These are phyloP conservation scores for Hypoxylon cercidicola DNA, from an alignment of 495 filamentous ascomycete genomes.

Conservation along the genomic window DNA sequence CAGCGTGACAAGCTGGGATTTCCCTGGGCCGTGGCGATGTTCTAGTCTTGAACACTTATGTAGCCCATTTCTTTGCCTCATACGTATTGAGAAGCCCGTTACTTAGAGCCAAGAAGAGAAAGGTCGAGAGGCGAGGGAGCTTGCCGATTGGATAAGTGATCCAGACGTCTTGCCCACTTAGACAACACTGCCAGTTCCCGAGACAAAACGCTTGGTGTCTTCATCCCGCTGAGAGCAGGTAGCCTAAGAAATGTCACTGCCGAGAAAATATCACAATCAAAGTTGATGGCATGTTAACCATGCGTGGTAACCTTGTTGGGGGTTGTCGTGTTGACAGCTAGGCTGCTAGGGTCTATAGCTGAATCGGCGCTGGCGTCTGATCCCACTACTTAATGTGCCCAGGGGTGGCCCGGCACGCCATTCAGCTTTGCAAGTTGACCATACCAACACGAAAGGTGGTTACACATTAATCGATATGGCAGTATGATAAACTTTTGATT, in stretches of 20 bases:
- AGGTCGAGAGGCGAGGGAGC: conserved; percentile 23
- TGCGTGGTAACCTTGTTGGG: conserved; percentile 30
- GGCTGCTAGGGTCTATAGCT: conserved; percentile 14
- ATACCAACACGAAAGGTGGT: conserved; percentile 29
- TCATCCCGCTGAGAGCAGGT: conserved; percentile 22
- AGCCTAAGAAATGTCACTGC: conserved; percentile 1
- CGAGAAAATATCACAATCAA: conserved; percentile 29
- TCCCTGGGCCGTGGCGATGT: conserved; percentile 7
- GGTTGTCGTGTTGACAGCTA: conserved; percentile 24
- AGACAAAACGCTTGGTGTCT: conserved; percentile 43
- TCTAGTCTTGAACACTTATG: conserved; percentile 32
- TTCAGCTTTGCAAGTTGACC: conserved; percentile 18
- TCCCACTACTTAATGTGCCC: conserved; percentile 21
- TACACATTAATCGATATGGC: conserved; percentile 11
- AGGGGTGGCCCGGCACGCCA: conserved; percentile 24
- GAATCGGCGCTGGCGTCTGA: conserved; percentile 14
- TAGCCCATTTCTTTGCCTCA: conserved; percentile 24
- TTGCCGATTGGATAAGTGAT: conserved; percentile 38
- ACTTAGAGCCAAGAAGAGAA: conserved; percentile 21
- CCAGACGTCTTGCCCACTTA: conserved; percentile 27
- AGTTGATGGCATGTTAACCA: conserved; percentile 19
- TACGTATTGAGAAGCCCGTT: conserved; percentile 9
- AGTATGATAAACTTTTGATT: conserved; percentile 7
- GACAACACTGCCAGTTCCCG: conserved; percentile 34
- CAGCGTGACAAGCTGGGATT: conserved; percentile 17